phyloP scores from a whole-genome alignment of 2,329 filamentous ascomycete genomes.

The Aspergillus pseudotamarii region DNA sequence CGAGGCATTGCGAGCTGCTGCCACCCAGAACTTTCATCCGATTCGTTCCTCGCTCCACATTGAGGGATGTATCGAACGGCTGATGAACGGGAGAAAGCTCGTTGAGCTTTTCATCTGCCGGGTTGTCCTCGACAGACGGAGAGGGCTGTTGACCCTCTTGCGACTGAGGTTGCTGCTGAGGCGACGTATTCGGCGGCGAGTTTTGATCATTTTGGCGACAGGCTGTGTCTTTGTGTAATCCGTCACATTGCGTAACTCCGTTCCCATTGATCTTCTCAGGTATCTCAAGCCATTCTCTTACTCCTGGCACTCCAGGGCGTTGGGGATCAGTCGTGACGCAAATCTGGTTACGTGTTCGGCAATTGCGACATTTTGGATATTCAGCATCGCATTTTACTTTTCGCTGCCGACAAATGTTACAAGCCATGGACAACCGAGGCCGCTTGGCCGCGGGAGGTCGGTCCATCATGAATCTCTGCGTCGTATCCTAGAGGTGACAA shows the following conservation, averaged over 20 bases:
- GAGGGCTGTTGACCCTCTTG: background rate
- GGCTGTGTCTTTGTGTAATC: background rate
- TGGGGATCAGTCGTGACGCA: conserved; percentile 30
- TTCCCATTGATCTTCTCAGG: conserved; percentile 7
- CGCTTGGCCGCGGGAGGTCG: conserved; percentile 12
- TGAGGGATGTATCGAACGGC: conserved; percentile 17
- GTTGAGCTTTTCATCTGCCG: background rate
- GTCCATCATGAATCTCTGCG: conserved; percentile 5
- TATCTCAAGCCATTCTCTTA: conserved; percentile 18
- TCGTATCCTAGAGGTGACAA: background rate
- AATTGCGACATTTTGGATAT: conserved; percentile 32
- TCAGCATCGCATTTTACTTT: conserved; percentile 33
- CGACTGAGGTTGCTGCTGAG: background rate
- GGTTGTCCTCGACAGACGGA: background rate
- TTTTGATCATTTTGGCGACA: background rate
- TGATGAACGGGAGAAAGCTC: conserved; percentile 17
- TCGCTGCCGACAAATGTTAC: conserved; percentile 29
- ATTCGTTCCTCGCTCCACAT: conserved; percentile 18
- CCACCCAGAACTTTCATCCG: conserved; percentile 18
- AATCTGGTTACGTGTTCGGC: conserved; percentile 23
- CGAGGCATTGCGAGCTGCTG: conserved; percentile 20
- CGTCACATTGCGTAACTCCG: background rate
- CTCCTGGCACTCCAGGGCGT: conserved; percentile 19
- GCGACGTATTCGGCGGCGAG: background rate
- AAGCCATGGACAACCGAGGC: conserved; percentile 26